phyloP scores from a whole-genome alignment of 495 filamentous ascomycete species.

The Talaromyces proteolyticus region DNA sequence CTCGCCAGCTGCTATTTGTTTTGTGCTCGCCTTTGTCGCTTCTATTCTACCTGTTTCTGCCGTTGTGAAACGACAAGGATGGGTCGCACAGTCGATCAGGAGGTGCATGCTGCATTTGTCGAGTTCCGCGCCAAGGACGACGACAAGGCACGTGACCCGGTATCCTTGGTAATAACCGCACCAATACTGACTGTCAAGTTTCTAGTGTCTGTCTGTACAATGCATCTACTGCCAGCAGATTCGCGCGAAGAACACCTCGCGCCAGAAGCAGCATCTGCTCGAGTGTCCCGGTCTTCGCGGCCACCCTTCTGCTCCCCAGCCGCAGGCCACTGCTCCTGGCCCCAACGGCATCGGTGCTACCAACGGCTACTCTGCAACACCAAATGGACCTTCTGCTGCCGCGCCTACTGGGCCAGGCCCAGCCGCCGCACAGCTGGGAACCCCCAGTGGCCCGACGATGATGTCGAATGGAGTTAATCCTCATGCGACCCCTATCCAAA shows the following conservation, averaged over 20 bases:
- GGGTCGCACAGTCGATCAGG: conserved; percentile 53
- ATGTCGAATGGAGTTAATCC: conserved; percentile 42
- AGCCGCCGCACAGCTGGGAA: conserved; percentile 23
- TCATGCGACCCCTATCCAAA: conserved; percentile 39
- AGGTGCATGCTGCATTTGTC: conserved; percentile 53
- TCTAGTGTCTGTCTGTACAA: conserved; percentile 52
- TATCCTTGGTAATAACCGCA: conserved; percentile 37
- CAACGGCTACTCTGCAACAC: conserved; percentile 43
- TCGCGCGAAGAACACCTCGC: conserved; percentile 52
- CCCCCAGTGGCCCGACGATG: conserved; percentile 32
- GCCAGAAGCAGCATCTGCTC: conserved; percentile 51
- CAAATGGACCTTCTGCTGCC: conserved; percentile 31
- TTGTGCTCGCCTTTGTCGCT: conserved; percentile 5
- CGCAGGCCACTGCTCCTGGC: conserved; percentile 29
- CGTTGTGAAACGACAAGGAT: conserved; percentile 22
- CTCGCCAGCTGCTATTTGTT: not conserved
- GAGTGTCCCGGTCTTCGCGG: conserved; percentile 47
- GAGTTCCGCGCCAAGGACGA: conserved; percentile 57
- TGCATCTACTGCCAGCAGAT: conserved; percentile 56
- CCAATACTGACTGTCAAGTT: conserved; percentile 22
- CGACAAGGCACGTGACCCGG: conserved; percentile 49
- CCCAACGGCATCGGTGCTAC: conserved; percentile 38
- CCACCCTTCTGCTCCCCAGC: conserved; percentile 36
- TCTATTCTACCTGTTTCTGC: not conserved
- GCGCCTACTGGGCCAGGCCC: conserved; percentile 25